Base-by-base conservation (phyloP, 2,329 filamentous ascomycete genomes). In the Penicillium sp. region DNA sequence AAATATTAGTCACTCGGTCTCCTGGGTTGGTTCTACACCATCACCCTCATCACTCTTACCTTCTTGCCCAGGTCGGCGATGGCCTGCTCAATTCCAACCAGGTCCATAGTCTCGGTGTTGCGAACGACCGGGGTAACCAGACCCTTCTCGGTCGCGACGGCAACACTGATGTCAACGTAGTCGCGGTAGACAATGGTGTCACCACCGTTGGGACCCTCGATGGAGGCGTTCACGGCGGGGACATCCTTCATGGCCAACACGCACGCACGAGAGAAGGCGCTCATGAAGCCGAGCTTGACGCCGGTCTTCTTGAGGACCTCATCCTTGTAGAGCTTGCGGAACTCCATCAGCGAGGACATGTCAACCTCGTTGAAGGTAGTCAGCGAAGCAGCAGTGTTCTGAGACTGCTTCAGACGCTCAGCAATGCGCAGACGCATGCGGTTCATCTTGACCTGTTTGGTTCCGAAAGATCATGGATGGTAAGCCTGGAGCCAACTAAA, bases 321-420 rank as follows among this genome's bases (percentile, higher is more conserved):
- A 51, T 97, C 91, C 78, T 97, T 97, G 81, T 97, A 97, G 40
- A 90, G 78, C 72, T 95, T 96, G 61, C 93, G 86, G 77, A 98
- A 91, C 54, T 96, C 89, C 86, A 97, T 95, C 43, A 98, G 78
- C 24, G 86, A 88, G 29, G 91, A 95, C 93, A 98, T 98, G 71
- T 98, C 93, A 52, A 98, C 93, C 73, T 97, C 91, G 72, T 98
- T 96, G 80, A 98, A 98, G 26, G 93, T 98, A 41, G 93, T 97
- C 45, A 98, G 79, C 4, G 93, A 95, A 39, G 93, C 93, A 43
- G 93, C 91, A 1, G 93, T 97, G 76, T 98, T 98, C 70, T 98
- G 93, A 18, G 93, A 97, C 71, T 98, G 93, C 82, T 98, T 98
- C 57, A 98, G 81, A 60, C 93, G 90, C 77, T 98, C 93, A 43